A percentile compares a stretch with the other conserved stretches of the same genome.
These are phyloP conservation scores for Podospora bellae-mahoneyi DNA, from an alignment of 495 filamentous ascomycete genomes.

Conservation along the genomic window DNA sequence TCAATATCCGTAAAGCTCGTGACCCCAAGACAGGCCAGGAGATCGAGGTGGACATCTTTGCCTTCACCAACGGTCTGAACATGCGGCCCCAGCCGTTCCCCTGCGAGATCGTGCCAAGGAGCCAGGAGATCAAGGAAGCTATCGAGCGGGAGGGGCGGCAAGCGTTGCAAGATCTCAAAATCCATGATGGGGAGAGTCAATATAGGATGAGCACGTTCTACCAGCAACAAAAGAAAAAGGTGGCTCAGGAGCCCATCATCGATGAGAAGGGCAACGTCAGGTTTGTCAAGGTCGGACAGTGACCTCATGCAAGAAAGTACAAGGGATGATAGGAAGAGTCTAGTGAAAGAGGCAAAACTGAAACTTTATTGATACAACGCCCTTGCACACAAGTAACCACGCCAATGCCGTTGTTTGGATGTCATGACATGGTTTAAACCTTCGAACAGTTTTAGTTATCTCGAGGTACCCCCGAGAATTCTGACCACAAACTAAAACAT, in stretches of 20 bases:
- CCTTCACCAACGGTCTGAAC: constrained; percentile 53
- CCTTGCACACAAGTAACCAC: too few species aligned
- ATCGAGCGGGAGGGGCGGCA: constrained; percentile 55
- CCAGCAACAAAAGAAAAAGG: constrained; percentile 33
- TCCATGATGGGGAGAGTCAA: constrained; percentile 57
- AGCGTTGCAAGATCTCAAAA: constrained; percentile 50
- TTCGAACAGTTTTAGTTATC: too few species aligned
- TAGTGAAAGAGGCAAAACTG: not conserved
- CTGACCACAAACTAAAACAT: too few species aligned
- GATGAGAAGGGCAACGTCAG: constrained; percentile 32
- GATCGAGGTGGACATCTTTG: constrained; percentile 53
- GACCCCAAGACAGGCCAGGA: constrained; percentile 46
- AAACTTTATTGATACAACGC: too few species aligned
- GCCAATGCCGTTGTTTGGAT: too few species aligned
- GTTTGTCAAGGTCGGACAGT: constrained; percentile 26
- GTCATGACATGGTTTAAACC: too few species aligned
- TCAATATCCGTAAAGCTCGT: constrained; percentile 48
- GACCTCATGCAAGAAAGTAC: not conserved
- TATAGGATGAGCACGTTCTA: constrained; percentile 57
- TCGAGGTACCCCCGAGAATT: too few species aligned
- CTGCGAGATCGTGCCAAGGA: constrained; percentile 49
- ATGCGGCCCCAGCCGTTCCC: constrained; percentile 54
- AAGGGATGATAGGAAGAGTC: not conserved
- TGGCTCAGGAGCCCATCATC: constrained; percentile 30
- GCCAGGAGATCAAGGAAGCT: constrained; percentile 46